These are phyloP conservation scores for Pseudogymnoascus sp. DNA, from an alignment of 2,329 filamentous ascomycete genomes.

Conservation along the genomic window DNA sequence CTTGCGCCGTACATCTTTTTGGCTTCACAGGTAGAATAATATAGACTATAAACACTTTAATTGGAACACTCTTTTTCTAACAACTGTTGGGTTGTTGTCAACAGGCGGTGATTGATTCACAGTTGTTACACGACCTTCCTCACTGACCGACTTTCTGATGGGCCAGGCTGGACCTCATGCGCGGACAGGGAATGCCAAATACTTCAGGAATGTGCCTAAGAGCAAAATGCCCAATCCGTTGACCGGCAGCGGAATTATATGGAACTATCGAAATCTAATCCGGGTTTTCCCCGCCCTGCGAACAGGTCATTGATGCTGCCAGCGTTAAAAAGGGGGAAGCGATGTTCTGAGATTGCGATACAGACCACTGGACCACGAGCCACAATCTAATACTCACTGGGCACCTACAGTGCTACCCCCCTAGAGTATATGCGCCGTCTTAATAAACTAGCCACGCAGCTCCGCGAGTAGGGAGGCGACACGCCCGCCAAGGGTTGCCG, in stretches of 20 bases:
- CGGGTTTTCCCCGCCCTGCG: background rate
- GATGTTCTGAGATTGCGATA: background rate
- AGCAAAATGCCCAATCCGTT: background rate
- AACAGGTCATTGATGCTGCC: background rate
- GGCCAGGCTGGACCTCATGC: slow-evolving; percentile 4
- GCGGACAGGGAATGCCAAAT: background rate
- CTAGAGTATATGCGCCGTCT: slow-evolving; percentile 5
- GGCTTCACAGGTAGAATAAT: background rate
- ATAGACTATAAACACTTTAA: slow-evolving; percentile 9
- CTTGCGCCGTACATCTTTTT: background rate
- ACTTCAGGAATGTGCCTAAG: slow-evolving; percentile 1
- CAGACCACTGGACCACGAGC: background rate
- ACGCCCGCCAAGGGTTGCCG: slow-evolving; percentile 1
- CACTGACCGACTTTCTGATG: slow-evolving; percentile 7
- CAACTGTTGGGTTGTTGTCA: background rate
- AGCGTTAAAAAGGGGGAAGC: background rate
- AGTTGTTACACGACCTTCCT: background rate
- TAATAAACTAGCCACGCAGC: slow-evolving; percentile 3
- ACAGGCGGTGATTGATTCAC: background rate
- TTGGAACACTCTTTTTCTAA: slow-evolving; percentile 1
- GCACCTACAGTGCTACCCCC: background rate
- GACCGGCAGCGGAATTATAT: background rate
- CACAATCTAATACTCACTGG: slow-evolving; percentile 1
- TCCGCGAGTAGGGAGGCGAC: background rate
- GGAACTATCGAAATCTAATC: slow-evolving; percentile 6